A percentile compares a stretch with the other conserved stretches of the same genome.
phyloP scores from a whole-genome alignment of 177 flowering plant genomes.

The Vitis hybrid region DNA sequence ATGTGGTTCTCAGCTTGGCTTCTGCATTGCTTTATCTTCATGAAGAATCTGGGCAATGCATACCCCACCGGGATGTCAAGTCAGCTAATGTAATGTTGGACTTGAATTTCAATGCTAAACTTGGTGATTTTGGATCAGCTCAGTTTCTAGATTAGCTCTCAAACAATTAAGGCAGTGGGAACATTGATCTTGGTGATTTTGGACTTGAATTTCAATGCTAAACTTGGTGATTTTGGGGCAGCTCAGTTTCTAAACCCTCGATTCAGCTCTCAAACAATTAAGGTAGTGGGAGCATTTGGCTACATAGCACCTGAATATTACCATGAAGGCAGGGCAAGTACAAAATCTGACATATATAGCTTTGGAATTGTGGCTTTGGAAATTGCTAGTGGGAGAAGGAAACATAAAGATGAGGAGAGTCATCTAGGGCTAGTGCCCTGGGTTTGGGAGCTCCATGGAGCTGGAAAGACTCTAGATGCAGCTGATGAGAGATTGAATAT shows the following conservation, averaged over 20 bases:
- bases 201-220: conserved; percentile 24
- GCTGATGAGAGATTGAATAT: no score
- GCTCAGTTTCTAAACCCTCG: conserved; percentile 25
- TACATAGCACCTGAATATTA: conserved; percentile 29
- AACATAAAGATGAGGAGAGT: not conserved
- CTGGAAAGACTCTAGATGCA: no score
- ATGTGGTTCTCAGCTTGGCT: conserved; percentile 22
- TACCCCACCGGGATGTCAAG: conserved; percentile 34
- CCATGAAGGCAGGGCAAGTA: conserved; percentile 21
- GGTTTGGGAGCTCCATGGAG: not conserved
- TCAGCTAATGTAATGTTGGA: conserved; percentile 24
- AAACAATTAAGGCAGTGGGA: no score
- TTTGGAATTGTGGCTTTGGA: conserved; percentile 22
- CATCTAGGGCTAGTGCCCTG: not conserved
- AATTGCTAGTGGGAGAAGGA: conserved; percentile 17
- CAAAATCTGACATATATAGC: conserved; percentile 25
- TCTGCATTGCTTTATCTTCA: conserved; percentile 31
- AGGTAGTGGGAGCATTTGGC: conserved; percentile 25
- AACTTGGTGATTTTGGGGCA: conserved; percentile 38
- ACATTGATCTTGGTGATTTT: not conserved
- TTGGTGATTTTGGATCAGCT: no score
- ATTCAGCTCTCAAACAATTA: conserved; percentile 9
- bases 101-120: no score
- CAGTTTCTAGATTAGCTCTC: no score
- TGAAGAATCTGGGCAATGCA: conserved; percentile 29